A percentile compares a stretch with the other conserved stretches of the same genome.
Evolutionary conservation across 2,329 filamentous ascomycete species (phyloP).

Genomic region (Clarireedia hainanense): DNA sequence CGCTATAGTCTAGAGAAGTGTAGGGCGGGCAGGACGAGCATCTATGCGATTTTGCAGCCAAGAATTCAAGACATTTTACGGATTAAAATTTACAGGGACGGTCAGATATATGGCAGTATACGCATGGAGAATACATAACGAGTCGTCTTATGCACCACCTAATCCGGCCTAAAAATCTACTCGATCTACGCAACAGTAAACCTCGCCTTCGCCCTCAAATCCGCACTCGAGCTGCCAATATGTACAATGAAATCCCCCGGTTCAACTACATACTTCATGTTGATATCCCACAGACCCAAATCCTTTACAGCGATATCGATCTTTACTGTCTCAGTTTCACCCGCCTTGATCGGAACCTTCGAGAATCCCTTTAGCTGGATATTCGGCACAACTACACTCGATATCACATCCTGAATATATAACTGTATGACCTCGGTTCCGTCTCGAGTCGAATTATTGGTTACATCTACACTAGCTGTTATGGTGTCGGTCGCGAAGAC

Average conservation of each 20-base stretch:
- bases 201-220: constrained; percentile 48
- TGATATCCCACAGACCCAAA: constrained; percentile 63
- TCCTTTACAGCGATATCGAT: constrained; percentile 57
- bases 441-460: constrained; percentile 47
- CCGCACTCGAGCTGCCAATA: constrained; percentile 52
- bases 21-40: too few relatives aligned
- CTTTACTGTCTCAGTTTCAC: constrained; percentile 44
- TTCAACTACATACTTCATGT: constrained; percentile 68
- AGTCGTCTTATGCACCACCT: too few relatives aligned
- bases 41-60: too few relatives aligned
- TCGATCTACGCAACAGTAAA: constrained; percentile 38
- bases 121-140: too few relatives aligned
- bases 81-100: too few relatives aligned
- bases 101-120: too few relatives aligned
- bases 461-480: constrained; percentile 45
- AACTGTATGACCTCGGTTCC: constrained; percentile 49
- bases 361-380: constrained; percentile 63
- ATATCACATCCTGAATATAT: constrained; percentile 43
- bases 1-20: too few relatives aligned
- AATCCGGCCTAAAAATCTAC: too few relatives aligned
- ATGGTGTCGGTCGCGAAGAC: constrained; percentile 38
- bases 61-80: too few relatives aligned
- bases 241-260: constrained; percentile 57
- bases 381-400: constrained; percentile 56
- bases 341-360: constrained; percentile 52